Evolutionary conservation across 2,329 filamentous ascomycete species (phyloP).

Genomic region (Emydomyces testavorans): DNA sequence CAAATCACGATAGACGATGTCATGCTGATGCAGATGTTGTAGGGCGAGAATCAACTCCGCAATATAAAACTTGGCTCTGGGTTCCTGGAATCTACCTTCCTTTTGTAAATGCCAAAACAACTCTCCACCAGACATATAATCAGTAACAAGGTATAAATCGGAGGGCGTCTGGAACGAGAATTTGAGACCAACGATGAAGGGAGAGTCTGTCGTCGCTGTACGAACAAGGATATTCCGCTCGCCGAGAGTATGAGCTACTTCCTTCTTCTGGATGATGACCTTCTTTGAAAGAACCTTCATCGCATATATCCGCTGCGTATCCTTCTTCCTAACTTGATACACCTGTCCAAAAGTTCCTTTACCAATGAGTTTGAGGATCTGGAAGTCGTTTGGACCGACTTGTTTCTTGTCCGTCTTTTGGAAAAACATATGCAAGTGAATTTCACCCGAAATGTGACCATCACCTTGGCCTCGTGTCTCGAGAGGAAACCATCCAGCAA

Average conservation of each 20-base stretch:
- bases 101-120: constrained; percentile 98
- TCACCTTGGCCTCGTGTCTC: constrained; percentile 70
- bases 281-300: constrained; percentile 99
- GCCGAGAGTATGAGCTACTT: constrained; percentile 91
- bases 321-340: constrained; percentile 95
- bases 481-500: constrained; percentile 77
- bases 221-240: constrained; percentile 95
- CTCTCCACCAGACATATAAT: constrained; percentile 98
- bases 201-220: constrained; percentile 88
- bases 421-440: constrained; percentile 76
- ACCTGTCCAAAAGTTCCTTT: constrained; percentile 98
- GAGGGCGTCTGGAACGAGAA: constrained; percentile 98
- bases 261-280: constrained; percentile 99
- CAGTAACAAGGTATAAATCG: constrained; percentile 94
- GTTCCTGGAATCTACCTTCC: constrained; percentile 89
- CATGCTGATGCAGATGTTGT: constrained; percentile 88
- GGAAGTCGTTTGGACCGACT: constrained; percentile 89
- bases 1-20: constrained; percentile 94
- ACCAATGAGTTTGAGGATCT: constrained; percentile 89
- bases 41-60: constrained; percentile 92
- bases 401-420: constrained; percentile 81
- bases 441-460: constrained; percentile 67
- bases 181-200: constrained; percentile 95
- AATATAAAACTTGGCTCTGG: constrained; percentile 95
- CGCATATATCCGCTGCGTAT: constrained; percentile 89